Conservation (phyloP, 768 basidiomycete genomes). For the Boletus subparvulus region DNA sequence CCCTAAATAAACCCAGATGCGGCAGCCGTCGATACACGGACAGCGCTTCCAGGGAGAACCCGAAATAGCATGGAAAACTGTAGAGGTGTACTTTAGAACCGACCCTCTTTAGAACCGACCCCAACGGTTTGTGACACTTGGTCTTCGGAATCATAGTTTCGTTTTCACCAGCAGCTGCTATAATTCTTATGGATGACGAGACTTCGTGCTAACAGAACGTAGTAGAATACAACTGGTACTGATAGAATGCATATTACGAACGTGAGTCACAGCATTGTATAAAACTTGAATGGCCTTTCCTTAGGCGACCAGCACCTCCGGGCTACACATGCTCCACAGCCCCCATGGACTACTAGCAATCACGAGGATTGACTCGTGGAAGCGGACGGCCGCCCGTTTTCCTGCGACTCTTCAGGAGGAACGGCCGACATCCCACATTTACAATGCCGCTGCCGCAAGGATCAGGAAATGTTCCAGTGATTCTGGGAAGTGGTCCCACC, state of each 20-base stretch:
- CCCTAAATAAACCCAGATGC: neutral
- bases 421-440: neutral
- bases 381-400: neutral
- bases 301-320: slow-evolving; percentile 1
- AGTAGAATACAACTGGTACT: neutral
- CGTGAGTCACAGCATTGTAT: neutral
- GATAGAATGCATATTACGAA: neutral
- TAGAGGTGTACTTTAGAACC: slow-evolving; percentile 13
- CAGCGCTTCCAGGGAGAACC: slow-evolving; percentile 9
- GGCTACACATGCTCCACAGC: too few relatives aligned
- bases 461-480: neutral
- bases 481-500: neutral
- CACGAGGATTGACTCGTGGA: neutral
- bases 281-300: too few relatives aligned
- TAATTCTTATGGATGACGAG: neutral
- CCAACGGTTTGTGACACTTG: neutral
- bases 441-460: slow-evolving; percentile 6
- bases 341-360: neutral
- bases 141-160: neutral
- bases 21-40: slow-evolving; percentile 4
- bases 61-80: slow-evolving; percentile 10
- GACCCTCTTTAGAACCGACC: slow-evolving; percentile 1
- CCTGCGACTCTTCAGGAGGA: neutral
- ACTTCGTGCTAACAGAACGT: neutral
- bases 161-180: neutral